Evolutionary conservation across 768 basidiomycete species (phyloP), one percentile per base, ranked within the genome.

Genomic region (Tricholoma bakamatsutake): DNA sequence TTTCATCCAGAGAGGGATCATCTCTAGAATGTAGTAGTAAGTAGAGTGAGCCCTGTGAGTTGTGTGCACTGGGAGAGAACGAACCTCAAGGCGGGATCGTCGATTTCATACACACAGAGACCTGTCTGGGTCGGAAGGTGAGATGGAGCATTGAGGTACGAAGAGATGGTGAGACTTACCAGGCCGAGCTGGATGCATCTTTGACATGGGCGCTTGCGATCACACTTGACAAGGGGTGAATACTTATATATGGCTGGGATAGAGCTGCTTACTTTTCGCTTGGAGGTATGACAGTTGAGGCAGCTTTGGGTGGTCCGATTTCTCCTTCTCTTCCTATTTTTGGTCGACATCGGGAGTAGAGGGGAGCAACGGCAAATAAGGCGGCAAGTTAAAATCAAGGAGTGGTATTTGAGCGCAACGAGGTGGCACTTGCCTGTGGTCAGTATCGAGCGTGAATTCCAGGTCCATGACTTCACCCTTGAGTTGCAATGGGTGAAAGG

Each of bases 41-140:
- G 28, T 54, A 11, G 11, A 33, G 52, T 35, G 43, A 27, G 53
- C 18, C 8, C 17, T 5, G 10, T 42, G 17, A 18, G 18, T n/a
- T 17, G 17, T 18, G 12, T 13, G 13, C 4, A 13, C 24, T 24
- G 21, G 21, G 2, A 24, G 21, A 15, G 48, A 24, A 50, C 30
- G 28, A 35, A 89, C 90, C 88, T 79, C 35, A 88, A 72, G 9
- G 87, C 85, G 12, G 90, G 90, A 70, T 93, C 93, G 67, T 95
- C 93, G 60, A 95, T 89, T 66, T 96, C 93, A 62, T 96, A 96
- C 0, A 96, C 92, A 68, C 93, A 96, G 15, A 95, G 87, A 50
- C 93, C 93, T 18, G 93, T 95, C 90, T 93, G 62, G 17, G 53
- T 56, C 49, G 28, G 13, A 15, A 48, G 6, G 31, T 4, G 21